Evolutionary conservation across 257 asterid species (phyloP), one percentile per base, ranked within the genome.

Genomic region (Plantago elongata): DNA sequence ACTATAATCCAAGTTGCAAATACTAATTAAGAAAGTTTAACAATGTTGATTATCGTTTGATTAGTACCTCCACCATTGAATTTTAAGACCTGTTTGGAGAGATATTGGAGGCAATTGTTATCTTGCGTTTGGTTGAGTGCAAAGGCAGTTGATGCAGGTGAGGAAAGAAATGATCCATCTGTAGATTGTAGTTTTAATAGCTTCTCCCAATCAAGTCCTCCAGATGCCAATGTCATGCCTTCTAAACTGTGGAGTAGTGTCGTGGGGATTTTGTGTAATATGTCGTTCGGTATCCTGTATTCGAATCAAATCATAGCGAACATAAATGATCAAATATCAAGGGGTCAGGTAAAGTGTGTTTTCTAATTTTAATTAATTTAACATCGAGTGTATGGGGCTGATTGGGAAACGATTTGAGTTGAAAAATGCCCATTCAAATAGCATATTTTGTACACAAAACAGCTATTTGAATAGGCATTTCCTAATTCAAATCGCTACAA

Each of bases 131-230:
- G 83, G 52, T 82, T 85, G 64, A 86, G 82, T 0, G 97, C 98
- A 60, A 75, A 92, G 50, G 97, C 95, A 14, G 98, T 89, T 58
- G 98, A 79, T 49, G 98, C 79, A 44, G 98, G 98, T 11, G 98
- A 92, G 72, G 86, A 88, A 13, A 92, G 81, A n/a, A 92, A 89
- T 0, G 97, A 89, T 11, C 98, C 98, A 71, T 89, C 94, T 44
- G 74, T 37, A 56, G 71, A 81, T 70, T 81, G 87, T 13, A 92
- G 57, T 46, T 69, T 64, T 48, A 92, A 67, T 27, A 92, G 85
- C 79, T 81, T 84, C 70, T 84, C 29, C 98, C 98, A 92, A 18
- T 69, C 82, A 17, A 92, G 85, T 4, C 68, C 86, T 5, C 40
- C 40, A 34, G 40, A 34, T 34, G 8, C 7, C 8, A 34, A 34